Base-by-base conservation (phyloP, 768 basidiomycete genomes). In the Gelatoporia subvermispora region DNA sequence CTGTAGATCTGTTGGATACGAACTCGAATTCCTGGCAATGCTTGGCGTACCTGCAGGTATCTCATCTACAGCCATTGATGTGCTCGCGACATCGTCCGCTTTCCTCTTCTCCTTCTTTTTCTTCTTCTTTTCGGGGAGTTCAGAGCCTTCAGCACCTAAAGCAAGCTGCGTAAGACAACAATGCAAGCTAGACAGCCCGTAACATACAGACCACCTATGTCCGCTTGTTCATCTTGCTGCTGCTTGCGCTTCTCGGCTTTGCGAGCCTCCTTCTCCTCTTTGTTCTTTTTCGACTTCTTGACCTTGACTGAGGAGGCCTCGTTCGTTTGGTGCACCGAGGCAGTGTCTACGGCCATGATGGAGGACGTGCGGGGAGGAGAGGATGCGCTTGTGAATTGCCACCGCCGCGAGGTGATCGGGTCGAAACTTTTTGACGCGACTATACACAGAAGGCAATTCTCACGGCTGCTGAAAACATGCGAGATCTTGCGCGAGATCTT, bases 191-290 rank as follows among this genome's bases (percentile, higher is more conserved):
- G 21, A 11, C 18, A 20, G 10, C 31, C 22, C 34, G 22, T 18
- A 50, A 56, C 59, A 56, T 59, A 53, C 58, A 54, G 49, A 57
- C 56, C 57, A 45, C 59, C 56, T 46, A 42, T 24, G 20, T 21
- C 51, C 43, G 36, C 49, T 24, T 43, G 17, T 17, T 53, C 45
- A 31, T 49, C 49, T 28, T 31, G 42, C n/a, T 53, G 46, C 17
- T 25, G 38, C 31, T 51, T 45, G 2, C 18, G 45, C 41, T 54
- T 50, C 11, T 41, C 28, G 11, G 23, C 48, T 28, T 40, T 16
- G 7, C 21, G n/a, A 21, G 31, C 41, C 18, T 41, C 16, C 31
- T 46, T 18, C 35, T 51, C 43, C 25, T 45, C 38, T 4, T 15
- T 31, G 13, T 28, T 35, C 41, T 57, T 58, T 43, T 55, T 59